Base-by-base conservation (phyloP, 208 protist species). In the Leptomonas pyrrhocoris region DNA sequence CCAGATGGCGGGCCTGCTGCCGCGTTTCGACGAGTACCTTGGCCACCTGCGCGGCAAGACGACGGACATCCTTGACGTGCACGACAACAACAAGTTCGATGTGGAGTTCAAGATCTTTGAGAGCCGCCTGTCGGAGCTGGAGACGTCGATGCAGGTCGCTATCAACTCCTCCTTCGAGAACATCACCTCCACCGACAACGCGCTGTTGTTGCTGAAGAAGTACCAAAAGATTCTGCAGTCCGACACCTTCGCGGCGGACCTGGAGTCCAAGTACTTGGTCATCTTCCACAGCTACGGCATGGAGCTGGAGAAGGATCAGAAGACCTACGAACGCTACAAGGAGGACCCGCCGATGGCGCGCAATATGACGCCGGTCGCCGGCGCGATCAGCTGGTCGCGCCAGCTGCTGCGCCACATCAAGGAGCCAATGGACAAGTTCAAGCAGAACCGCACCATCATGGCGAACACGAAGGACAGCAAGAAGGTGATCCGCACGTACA, bases 331-430 rank as follows among this genome's bases (percentile, higher is more conserved):
- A 74, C 96, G 92, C 59, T 95, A 94, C 79, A 99, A 98, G 81
- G 80, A 89, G 31, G 86, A 98, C 60, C 97, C 97, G 31, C 97
- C 97, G 21, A 90, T 98, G 13, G 85, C 94, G 57, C 88, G 98
- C 61, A 97, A 99, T 83, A 92, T 94, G 73, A 96, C 98, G 28
- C 98, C 97, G 2, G 95, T 99, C 15, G 89, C 97, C 12, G 97
- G 97, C 54, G 87, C 94, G 31, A 98, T 99, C 65, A 92, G 80
- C 66, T 99, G 97, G 97, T 80, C 94, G 4, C 88, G 97, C 36
- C 97, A 99, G 83, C 86, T 99, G 38, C 90, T 99, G 57, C 88
- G 93, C 27, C 92, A 97, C 77, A 98, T 99, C 75, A 98, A 98
- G 79, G 93, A 84, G 31, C 97, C 97, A 12, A 99, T 99, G 97